These are phyloP conservation scores for Sporothrix variecibatus DNA, from an alignment of 2,329 filamentous ascomycete genomes.

Conservation along the genomic window DNA sequence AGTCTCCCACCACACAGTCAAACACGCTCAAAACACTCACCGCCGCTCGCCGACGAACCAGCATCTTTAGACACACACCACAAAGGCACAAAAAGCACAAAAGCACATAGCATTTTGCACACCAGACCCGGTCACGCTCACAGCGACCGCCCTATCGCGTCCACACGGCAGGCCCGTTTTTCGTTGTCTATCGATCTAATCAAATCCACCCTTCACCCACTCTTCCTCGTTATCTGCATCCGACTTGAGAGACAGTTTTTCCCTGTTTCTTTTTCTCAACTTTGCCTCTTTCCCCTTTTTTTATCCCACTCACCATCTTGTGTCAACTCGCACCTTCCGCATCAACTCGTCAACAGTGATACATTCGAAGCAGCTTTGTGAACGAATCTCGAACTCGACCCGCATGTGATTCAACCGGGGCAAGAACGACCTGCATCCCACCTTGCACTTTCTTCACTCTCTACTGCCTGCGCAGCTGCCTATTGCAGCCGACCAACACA, in stretches of 20 bases:
- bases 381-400: not conserved
- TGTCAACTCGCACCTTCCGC: not conserved
- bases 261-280: not conserved
- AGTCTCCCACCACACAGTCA: not conserved
- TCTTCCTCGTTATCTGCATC: not conserved
- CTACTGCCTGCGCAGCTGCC: constrained; percentile 10
- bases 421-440: not conserved
- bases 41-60: constrained; percentile 15
- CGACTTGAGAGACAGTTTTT: not conserved
- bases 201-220: not conserved
- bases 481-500: not conserved
- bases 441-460: not conserved
- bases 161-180: constrained; percentile 20
- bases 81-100: not conserved
- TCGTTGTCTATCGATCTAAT: not conserved
- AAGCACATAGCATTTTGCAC: not conserved
- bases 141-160: constrained; percentile 2
- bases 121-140: not conserved
- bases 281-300: not conserved
- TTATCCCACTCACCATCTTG: not conserved
- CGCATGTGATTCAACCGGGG: not conserved
- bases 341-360: not conserved
- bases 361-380: not conserved
- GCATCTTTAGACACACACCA: constrained; percentile 4
- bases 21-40: constrained; percentile 21